These are phyloP conservation scores for Phylloboletellus chloephorus DNA, from an alignment of 1,284 basidiomycete genomes.

Conservation along the genomic window DNA sequence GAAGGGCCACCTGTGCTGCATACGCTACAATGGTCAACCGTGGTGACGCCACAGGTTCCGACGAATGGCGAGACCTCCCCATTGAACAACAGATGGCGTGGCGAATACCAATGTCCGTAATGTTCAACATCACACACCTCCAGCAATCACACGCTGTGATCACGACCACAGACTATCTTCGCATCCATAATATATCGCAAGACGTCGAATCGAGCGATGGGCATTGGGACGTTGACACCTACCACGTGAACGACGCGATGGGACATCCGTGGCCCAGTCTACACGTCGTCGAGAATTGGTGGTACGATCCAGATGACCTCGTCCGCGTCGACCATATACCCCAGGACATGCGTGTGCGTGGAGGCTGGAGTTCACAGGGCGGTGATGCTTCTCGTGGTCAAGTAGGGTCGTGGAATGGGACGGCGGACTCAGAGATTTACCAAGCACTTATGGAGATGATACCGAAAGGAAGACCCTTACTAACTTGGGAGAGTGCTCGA, in stretches of 20 bases:
- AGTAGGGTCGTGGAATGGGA: conserved; percentile 24
- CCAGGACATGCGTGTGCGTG: conserved; percentile 30
- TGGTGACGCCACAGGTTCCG: conserved; percentile 32
- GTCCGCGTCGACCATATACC: conserved; percentile 37
- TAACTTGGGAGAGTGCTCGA: conserved; percentile 19
- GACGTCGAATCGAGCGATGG: conserved; percentile 35
- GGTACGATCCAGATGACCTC: conserved; percentile 34
- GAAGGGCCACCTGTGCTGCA: conserved; percentile 31
- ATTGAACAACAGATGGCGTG: conserved; percentile 40
- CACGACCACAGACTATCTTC: conserved; percentile 39
- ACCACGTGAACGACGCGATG: conserved; percentile 18
- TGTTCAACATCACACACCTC: conserved; percentile 45
- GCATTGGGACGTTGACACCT: conserved; percentile 33
- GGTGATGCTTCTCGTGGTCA: conserved; percentile 17
- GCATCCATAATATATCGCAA: conserved; percentile 34
- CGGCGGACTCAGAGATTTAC: conserved; percentile 18
- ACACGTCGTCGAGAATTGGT: conserved; percentile 34
- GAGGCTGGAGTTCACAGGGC: conserved; percentile 20
- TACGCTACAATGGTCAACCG: conserved; percentile 39
- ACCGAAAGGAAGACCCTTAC: conserved; percentile 9
- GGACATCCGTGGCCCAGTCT: conserved; percentile 22
- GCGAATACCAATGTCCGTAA: conserved; percentile 35
- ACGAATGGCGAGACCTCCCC: conserved; percentile 40
- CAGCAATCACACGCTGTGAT: conserved; percentile 36
- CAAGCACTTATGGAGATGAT: conserved; percentile 15